Percentiles rank a stretch among this genome's conserved stretches.
These are phyloP conservation scores for Mortierella sp. DNA, from an alignment of 371 early-diverging fungal genomes.

Conservation along the genomic window DNA sequence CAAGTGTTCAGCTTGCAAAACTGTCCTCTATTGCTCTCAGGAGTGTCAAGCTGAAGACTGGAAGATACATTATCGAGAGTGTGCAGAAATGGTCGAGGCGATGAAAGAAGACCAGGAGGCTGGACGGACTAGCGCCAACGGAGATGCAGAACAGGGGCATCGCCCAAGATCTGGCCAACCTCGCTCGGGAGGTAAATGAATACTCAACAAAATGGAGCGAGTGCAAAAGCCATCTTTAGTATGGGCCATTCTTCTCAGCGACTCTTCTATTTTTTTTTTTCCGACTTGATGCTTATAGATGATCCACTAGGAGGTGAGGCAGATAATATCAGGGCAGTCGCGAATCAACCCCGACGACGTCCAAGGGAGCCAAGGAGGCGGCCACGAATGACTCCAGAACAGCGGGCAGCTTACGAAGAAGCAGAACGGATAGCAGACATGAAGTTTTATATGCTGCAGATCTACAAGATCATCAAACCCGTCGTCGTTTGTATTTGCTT, in stretches of 20 bases:
- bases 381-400: conserved; percentile 49
- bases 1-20: conserved; percentile 52
- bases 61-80: conserved; percentile 63
- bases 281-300: not conserved
- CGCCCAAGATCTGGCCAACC: not conserved
- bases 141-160: not conserved
- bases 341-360: conserved; percentile 44
- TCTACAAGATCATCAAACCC: conserved; percentile 84
- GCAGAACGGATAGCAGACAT: conserved; percentile 67
- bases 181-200: too few relatives aligned
- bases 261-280: too few relatives aligned
- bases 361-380: conserved; percentile 38
- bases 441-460: conserved; percentile 80
- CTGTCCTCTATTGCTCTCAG: conserved; percentile 70
- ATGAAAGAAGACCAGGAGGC: conserved; percentile 27
- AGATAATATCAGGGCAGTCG: conserved; percentile 40
- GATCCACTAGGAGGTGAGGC: conserved; percentile 17
- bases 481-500: conserved; percentile 80
- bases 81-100: conserved; percentile 55
- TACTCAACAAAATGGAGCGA: too few relatives aligned
- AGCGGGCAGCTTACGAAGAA: conserved; percentile 53
- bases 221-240: too few relatives aligned
- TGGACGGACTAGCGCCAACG: not conserved
- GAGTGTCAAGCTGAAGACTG: conserved; percentile 78
- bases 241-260: too few relatives aligned